Evolutionary conservation across 2,329 filamentous ascomycete genomes (phyloP), one percentile per base, ranked within the genome.

Genomic region (Metarhizium robertsii): DNA sequence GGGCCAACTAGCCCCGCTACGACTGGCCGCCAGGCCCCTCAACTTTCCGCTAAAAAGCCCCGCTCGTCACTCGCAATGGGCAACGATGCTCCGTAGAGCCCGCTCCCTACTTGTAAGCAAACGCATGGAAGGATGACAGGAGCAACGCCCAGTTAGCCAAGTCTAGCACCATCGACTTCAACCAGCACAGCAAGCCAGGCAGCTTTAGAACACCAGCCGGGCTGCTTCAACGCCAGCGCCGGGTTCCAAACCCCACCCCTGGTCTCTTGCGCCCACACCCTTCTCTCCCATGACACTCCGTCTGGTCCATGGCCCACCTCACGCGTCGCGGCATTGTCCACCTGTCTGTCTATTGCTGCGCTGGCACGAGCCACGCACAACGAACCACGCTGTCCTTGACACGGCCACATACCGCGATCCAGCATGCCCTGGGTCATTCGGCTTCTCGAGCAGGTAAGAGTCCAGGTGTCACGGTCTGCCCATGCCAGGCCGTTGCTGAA

Each of bases 301-400:
- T 42, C 8, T 50, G 43, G 43, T n/a, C 29, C 48, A 18, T 38
- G 52, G 20, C 36, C 52, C 52, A 50, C 55, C 38, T 57, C 53
- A 40, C 49, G 52, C 53, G 49, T 53, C 43, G 36, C 38, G 52
- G 52, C 55, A 50, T 56, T 51, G 47, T 56, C 52, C 13, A 14
- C 13, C 38, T 40, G 38, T 40, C 38, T 40, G 5, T 40, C 38
- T 53, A 50, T 52, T 51, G 58, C 52, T 66, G 60, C 50, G 64
- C 58, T 67, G 65, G 62, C 64, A 66, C 56, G 59, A 65, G 57
- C 32, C 32, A 34, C 32, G 32, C 32, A 34, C 52, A 34, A 55
- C 42, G 42, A 16, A 42, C 46, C 32, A 52, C 20, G 40, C 40
- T 42, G 40, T 42, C 40, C n/a, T n/a, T 13, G 42, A 45, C 42